phyloP scores from a whole-genome alignment of 2,329 filamentous ascomycete genomes.

The Fusarium burgessii region DNA sequence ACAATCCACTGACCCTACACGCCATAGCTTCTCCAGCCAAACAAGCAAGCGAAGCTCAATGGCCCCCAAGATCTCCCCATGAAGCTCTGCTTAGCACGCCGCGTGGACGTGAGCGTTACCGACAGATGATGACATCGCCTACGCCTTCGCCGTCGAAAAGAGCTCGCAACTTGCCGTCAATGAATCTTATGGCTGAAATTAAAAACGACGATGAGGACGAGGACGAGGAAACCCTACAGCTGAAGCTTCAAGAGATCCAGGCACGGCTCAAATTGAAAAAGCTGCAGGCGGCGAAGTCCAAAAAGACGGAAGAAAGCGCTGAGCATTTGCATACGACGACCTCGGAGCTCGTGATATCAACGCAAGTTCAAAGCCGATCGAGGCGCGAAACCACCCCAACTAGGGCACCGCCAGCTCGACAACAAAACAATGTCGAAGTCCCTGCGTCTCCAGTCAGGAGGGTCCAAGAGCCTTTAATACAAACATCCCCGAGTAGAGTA shows the following conservation, averaged over 20 bases:
- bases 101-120: constrained; percentile 80
- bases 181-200: constrained; percentile 51
- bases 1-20: constrained; percentile 22
- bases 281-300: constrained; percentile 70
- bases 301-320: constrained; percentile 38
- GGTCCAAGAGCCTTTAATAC: constrained; percentile 62
- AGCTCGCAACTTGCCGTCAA: constrained; percentile 39
- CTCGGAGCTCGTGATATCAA: constrained; percentile 43
- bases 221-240: constrained; percentile 88
- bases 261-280: constrained; percentile 89
- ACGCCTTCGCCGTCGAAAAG: constrained; percentile 70
- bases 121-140: constrained; percentile 74
- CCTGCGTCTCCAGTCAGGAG: constrained; percentile 79
- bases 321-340: constrained; percentile 33
- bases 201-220: constrained; percentile 73
- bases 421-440: constrained; percentile 71
- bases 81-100: constrained; percentile 77
- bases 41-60: constrained; percentile 64
- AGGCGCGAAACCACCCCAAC: constrained; percentile 46
- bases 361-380: constrained; percentile 33
- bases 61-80: constrained; percentile 75
- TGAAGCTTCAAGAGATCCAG: constrained; percentile 90
- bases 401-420: constrained; percentile 36
- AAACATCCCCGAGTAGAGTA: constrained; percentile 82
- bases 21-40: constrained; percentile 51